A percentile compares a stretch with the other conserved stretches of the same genome.
Conservation (phyloP, 257 asterid species). For the Solanum arcanum region DNA sequence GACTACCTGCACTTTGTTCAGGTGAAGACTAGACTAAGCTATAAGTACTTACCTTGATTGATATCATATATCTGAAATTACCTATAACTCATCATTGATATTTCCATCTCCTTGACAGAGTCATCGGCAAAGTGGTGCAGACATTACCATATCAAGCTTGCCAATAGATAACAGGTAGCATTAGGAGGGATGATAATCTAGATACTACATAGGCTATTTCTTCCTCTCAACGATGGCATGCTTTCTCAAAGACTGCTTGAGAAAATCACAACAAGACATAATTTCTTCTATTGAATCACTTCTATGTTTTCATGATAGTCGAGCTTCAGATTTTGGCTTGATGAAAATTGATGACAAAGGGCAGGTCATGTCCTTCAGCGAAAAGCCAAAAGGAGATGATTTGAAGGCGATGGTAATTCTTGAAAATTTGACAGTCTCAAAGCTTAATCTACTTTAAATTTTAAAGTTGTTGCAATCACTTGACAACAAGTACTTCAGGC, state of each 20-base stretch:
- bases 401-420: constrained; percentile 78
- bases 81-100: background rate
- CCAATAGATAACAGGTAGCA: constrained; percentile 77
- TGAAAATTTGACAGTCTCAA: background rate
- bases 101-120: constrained; percentile 32
- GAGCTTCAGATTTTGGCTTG: constrained; percentile 95
- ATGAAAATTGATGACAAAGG: constrained; percentile 84
- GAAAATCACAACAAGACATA: background rate
- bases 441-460: background rate
- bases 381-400: constrained; percentile 73
- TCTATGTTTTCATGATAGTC: constrained; percentile 49
- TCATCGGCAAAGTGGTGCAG: constrained; percentile 95
- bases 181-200: background rate
- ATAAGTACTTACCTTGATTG: background rate
- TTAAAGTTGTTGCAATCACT: background rate
- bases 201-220: background rate
- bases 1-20: constrained; percentile 94
- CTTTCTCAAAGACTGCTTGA: background rate
- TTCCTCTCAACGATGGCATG: background rate
- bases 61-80: background rate
- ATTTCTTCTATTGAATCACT: background rate
- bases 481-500: constrained; percentile 42
- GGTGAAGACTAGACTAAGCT: constrained; percentile 19
- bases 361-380: constrained; percentile 68
- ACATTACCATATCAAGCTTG: constrained; percentile 66